phyloP scores from a whole-genome alignment of 768 basidiomycete species.

The Russula olivacea region DNA sequence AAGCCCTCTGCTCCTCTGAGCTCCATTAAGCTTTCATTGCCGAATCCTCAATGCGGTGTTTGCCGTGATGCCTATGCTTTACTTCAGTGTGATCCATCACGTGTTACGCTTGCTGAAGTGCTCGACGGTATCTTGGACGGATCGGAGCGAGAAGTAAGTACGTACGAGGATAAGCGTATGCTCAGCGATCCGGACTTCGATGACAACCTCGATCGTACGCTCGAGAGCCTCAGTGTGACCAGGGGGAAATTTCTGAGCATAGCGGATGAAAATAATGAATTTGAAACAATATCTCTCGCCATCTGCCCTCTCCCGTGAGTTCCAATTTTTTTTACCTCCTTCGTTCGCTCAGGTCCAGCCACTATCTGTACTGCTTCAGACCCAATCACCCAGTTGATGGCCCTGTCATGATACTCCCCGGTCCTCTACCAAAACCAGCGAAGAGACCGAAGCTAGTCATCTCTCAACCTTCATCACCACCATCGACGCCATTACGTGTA shows the following conservation, averaged over 20 bases:
- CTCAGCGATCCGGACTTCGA: constrained; percentile 92
- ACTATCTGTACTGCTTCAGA: constrained; percentile 34
- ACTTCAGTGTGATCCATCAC: constrained; percentile 65
- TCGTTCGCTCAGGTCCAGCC: not conserved
- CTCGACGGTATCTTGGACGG: constrained; percentile 58
- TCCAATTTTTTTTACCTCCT: too few species aligned
- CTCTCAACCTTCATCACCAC: constrained; percentile 36
- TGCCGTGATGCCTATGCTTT: constrained; percentile 81
- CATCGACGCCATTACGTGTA: constrained; percentile 41
- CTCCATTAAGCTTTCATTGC: constrained; percentile 55
- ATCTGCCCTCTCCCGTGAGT: constrained; percentile 69
- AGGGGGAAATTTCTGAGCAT: constrained; percentile 85
- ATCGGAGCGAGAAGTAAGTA: constrained; percentile 49
- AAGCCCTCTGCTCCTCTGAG: constrained; percentile 76
- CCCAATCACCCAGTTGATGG: constrained; percentile 49
- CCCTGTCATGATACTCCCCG: constrained; percentile 56
- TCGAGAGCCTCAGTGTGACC: constrained; percentile 74
- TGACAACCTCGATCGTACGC: constrained; percentile 74
- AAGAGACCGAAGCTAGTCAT: constrained; percentile 32
- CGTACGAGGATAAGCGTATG: constrained; percentile 82
- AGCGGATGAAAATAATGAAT: constrained; percentile 80
- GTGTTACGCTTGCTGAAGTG: constrained; percentile 65
- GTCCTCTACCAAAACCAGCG: constrained; percentile 54
- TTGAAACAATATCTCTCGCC: constrained; percentile 64
- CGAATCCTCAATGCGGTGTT: constrained; percentile 75